Conservation (phyloP, 768 basidiomycete species). For the Boletus sp. region DNA sequence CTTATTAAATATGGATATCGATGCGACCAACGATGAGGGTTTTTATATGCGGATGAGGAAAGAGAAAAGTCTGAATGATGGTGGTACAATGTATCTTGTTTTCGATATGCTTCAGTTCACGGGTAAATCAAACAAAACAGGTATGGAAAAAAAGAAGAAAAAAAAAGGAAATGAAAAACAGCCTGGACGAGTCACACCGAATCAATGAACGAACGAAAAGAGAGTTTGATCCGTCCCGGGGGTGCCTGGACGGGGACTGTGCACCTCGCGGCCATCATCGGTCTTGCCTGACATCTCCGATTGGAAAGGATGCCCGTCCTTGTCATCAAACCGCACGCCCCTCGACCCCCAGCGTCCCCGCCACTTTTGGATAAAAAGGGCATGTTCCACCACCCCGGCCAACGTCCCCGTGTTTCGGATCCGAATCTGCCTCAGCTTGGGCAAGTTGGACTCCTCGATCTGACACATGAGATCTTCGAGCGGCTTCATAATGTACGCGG, state of each 20-base stretch:
- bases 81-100: conserved; percentile 1
- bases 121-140: background rate
- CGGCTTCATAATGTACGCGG: conserved; percentile 39
- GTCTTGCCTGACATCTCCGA: background rate
- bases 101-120: background rate
- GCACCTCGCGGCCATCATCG: background rate
- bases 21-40: background rate
- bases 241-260: background rate
- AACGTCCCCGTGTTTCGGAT: conserved; percentile 41
- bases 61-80: background rate
- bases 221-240: background rate
- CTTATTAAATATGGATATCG: background rate
- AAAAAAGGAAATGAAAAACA: background rate
- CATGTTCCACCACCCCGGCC: conserved; percentile 30
- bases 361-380: conserved; percentile 29
- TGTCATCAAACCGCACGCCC: conserved; percentile 33
- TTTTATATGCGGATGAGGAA: background rate
- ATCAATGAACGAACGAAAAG: background rate
- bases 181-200: background rate
- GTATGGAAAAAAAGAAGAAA: too few species aligned
- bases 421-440: conserved; percentile 35
- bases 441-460: conserved; percentile 35
- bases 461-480: conserved; percentile 38
- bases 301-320: conserved; percentile 26
- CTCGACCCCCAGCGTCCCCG: conserved; percentile 25